Evolutionary conservation across 2,329 filamentous ascomycete species (phyloP).

Genomic region (Hortaea sp.): DNA sequence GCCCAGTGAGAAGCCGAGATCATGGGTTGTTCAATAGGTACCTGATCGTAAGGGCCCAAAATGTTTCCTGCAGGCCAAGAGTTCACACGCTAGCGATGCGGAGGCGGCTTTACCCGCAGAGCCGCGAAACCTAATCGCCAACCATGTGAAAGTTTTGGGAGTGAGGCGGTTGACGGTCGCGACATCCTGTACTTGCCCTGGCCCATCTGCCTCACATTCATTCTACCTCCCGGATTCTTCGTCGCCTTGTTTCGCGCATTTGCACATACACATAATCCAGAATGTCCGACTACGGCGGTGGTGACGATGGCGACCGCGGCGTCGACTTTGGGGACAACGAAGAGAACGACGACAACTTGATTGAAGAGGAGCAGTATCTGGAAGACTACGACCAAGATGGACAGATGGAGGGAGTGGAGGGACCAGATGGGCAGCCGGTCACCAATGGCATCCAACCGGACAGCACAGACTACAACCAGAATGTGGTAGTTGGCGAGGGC

Average conservation of each 20-base stretch:
- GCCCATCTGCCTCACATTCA: too few species aligned
- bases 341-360: slow-evolving; percentile 27
- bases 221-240: neutral
- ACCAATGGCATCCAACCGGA: slow-evolving; percentile 8
- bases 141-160: slow-evolving; percentile 4
- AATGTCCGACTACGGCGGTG: slow-evolving; percentile 40
- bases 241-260: neutral
- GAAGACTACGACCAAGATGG: slow-evolving; percentile 39
- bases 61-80: neutral
- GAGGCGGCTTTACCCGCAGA: neutral
- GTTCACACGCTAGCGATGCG: neutral
- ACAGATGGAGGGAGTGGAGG: slow-evolving; percentile 27
- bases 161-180: neutral
- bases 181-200: too few species aligned
- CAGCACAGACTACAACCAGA: slow-evolving; percentile 21
- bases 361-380: slow-evolving; percentile 43
- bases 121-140: neutral
- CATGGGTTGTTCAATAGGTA: too few species aligned
- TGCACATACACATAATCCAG: neutral
- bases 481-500: slow-evolving; percentile 43
- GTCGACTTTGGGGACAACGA: slow-evolving; percentile 24
- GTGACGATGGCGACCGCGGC: slow-evolving; percentile 28
- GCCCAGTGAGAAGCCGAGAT: neutral
- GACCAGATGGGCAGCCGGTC: slow-evolving; percentile 9
- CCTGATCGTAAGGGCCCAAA: neutral